Evolutionary conservation across 352 stramenopile genomes (phyloP).

Genomic region (Aphanomyces stellatus): DNA sequence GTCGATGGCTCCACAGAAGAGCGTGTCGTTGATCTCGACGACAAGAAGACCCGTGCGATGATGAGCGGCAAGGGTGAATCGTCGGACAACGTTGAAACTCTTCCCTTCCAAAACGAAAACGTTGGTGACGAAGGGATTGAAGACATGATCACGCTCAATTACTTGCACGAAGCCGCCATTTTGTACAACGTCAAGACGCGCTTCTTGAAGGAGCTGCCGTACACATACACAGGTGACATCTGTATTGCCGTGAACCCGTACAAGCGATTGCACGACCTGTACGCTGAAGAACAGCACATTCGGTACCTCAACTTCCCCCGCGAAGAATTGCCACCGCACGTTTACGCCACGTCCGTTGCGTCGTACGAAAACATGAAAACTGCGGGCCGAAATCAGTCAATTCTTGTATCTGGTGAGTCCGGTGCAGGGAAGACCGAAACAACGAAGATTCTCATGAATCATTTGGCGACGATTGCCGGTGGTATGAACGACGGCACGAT

Average conservation of each 20-base stretch:
- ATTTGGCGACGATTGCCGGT: conserved; percentile 69
- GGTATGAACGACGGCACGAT: conserved; percentile 89
- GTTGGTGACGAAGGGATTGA: conserved; percentile 52
- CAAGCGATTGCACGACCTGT: conserved; percentile 83
- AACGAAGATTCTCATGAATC: conserved; percentile 89
- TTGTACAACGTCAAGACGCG: conserved; percentile 86
- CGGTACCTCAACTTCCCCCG: conserved; percentile 58
- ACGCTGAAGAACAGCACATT: conserved; percentile 57
- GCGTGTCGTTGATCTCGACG: conserved; percentile 55
- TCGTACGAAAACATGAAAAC: conserved; percentile 72
- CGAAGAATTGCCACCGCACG: conserved; percentile 70
- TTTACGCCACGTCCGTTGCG: conserved; percentile 68
- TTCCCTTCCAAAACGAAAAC: conserved; percentile 81
- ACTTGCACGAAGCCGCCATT: conserved; percentile 86
- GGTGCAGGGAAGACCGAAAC: conserved; percentile 92
- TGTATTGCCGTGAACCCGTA: conserved; percentile 97
- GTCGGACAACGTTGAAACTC: conserved; percentile 45
- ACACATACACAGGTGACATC: conserved; percentile 96
- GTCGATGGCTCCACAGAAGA: conserved; percentile 38
- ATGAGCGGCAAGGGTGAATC: conserved; percentile 37
- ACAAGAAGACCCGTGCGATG: conserved; percentile 61
- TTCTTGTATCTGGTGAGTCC: conserved; percentile 80
- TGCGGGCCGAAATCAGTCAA: conserved; percentile 68
- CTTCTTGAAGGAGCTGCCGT: conserved; percentile 83
- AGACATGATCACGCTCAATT: conserved; percentile 81